Evolutionary conservation across 352 stramenopile species (phyloP), one percentile per base, ranked within the genome.

Genomic region (Phytophthora sansomeana): DNA sequence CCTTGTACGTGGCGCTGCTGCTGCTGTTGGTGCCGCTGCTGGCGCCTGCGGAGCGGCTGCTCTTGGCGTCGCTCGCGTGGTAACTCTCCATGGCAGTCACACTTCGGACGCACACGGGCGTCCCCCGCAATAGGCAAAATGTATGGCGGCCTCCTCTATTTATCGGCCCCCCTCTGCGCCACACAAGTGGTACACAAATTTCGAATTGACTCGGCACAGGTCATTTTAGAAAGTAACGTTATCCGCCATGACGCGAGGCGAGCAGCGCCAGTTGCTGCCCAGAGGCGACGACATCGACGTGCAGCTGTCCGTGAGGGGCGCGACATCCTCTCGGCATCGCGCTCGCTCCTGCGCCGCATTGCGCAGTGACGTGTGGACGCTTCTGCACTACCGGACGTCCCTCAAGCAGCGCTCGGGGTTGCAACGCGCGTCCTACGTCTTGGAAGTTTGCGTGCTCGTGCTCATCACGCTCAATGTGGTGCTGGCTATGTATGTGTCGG

Each of bases 401-500:
- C 75, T 92, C 19, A 69, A 72, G 21, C 54, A 91, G 26, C 72
- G 74, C 53, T 84, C 87, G 47, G 75, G 51, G 3, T 71, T 95
- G 36, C 82, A 90, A 56, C 83, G 80, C 30, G 80, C 80, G 19
- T 93, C 85, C 21, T 92, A 93, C 56, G 56, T 58, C 10, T 77
- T 95, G 14, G 85, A 95, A 36, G 46, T 84, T 6, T 81, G 67
- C 49, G 78, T 95, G 24, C 72, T 95, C 14, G 74, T 85, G 28
- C 77, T 95, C 44, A 93, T 95, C 58, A 69, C 89, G 21, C 65
- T 92, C 24, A 93, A 95, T 48, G 87, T 95, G 19, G 55, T 90
- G 44, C 67, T 95, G 10, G 84, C 85, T 21, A 93, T 95, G 78
- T 81, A 76, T 49, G 68, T 85, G 36, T 92, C 81, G 28, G 52